Evolutionary conservation across 2,329 filamentous ascomycete species (phyloP), one percentile per base, ranked within the genome.

Genomic region (Elsinoe arachidis): DNA sequence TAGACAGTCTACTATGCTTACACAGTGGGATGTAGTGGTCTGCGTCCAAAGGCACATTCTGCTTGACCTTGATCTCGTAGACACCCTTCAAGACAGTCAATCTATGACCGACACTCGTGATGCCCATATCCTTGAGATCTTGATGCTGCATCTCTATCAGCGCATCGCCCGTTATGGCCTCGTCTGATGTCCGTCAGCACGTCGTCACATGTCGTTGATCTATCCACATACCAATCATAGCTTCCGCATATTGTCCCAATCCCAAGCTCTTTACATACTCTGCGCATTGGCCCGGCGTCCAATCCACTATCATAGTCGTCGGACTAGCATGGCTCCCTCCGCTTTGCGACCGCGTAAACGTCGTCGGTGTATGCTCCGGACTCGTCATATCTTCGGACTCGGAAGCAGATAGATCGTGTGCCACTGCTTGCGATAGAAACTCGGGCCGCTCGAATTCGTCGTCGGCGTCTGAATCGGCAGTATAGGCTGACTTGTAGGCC

Each of bases 71-170:
- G 68, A 93, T 86, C 68, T 97, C 91, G 74, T 96, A 97, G 56
- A 97, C 90, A 66, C 85, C 91, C 75, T 96, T 97, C 59, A 99
- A 80, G 58, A 99, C 95, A 19, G 90, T 95, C 66, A 99, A 78
- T 60, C 93, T 86, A 74, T 99, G 93, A 39, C 93, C 93, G 49
- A 96, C 90, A 73, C 92, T 97, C 61, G 79, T 78, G 62, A 99
- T 88, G 49, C 91, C 91, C 85, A 97, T 92, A 69, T 95, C 90
- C 73, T 95, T 96, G 65, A 99, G 77, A 69, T 97, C 92, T 58
- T 95, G 88, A 69, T 97, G 93, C 62, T 88, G 86, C 62, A 99
- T 76, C 39, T 89, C 89, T 58, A 96, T 83, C 61, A 99, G 77
- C 55, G 89, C 92, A 70, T 97, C 90, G 63, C 93, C 93, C 37